Percentiles rank a stretch among this genome's conserved stretches.
Evolutionary conservation across 1,284 basidiomycete genomes (phyloP).

Genomic region (Microbotryum intermedium): DNA sequence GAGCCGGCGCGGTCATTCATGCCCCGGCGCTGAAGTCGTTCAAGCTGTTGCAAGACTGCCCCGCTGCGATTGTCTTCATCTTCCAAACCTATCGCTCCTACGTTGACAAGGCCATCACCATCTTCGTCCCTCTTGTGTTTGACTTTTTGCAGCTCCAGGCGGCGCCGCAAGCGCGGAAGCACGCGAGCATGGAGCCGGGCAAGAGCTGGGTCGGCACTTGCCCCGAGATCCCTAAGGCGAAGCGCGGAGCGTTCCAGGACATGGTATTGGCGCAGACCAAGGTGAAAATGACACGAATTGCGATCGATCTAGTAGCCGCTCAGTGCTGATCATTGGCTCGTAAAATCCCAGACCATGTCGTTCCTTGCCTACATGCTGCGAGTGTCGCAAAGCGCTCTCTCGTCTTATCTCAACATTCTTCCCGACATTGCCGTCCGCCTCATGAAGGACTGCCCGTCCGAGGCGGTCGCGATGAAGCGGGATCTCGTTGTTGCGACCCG

Average conservation of each 20-base stretch:
- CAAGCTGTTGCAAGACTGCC: conserved; percentile 91
- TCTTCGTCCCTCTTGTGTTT: conserved; percentile 66
- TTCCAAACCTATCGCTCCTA: conserved; percentile 70
- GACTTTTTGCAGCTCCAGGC: conserved; percentile 68
- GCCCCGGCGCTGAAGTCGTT: conserved; percentile 70
- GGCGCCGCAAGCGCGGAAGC: conserved; percentile 71
- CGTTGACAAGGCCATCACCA: conserved; percentile 57
- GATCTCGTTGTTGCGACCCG: conserved; percentile 89
- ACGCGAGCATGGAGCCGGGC: conserved; percentile 65
- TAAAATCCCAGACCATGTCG: conserved; percentile 63
- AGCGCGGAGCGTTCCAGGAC: conserved; percentile 68
- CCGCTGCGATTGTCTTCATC: conserved; percentile 84
- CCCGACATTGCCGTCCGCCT: conserved; percentile 75
- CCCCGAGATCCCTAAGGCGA: conserved; percentile 51
- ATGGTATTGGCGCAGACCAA: conserved; percentile 91
- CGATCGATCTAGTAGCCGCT: not conserved
- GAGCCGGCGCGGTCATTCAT: conserved; percentile 4
- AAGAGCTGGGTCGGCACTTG: conserved; percentile 81
- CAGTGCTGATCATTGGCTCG: not conserved
- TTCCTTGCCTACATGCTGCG: conserved; percentile 87
- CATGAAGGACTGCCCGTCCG: conserved; percentile 86
- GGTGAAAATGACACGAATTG: conserved; percentile 42
- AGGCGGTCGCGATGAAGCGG: conserved; percentile 54
- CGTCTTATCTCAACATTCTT: conserved; percentile 71
- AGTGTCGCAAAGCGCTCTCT: conserved; percentile 58